Evolutionary conservation across 768 basidiomycete species (phyloP).

Genomic region (Podaxis sp.): DNA sequence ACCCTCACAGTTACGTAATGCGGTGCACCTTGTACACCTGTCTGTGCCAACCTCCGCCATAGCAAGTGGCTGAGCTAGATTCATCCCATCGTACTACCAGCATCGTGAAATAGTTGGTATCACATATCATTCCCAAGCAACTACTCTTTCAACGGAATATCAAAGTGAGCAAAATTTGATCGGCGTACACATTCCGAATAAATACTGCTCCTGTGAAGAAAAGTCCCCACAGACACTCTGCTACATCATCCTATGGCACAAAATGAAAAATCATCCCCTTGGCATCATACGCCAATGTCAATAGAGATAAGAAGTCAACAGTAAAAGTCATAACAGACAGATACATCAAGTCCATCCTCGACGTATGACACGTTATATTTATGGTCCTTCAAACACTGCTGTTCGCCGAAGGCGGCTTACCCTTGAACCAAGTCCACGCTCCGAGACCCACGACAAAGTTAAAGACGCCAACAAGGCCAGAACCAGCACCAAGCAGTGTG

Average conservation of each 20-base stretch:
- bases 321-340: not conserved
- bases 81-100: not conserved
- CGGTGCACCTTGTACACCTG: not conserved
- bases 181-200: not conserved
- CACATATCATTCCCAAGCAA: not conserved
- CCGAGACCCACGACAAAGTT: conserved; percentile 69
- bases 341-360: not conserved
- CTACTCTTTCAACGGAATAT: not conserved
- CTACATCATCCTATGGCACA: not conserved
- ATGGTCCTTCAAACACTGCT: conserved; percentile 1
- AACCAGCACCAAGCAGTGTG: conserved; percentile 73
- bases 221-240: not conserved
- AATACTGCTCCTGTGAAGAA: not conserved
- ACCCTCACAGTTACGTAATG: conserved; percentile 1
- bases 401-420: conserved; percentile 16
- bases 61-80: not conserved
- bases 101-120: not conserved
- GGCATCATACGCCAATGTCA: not conserved
- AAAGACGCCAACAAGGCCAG: conserved; percentile 60
- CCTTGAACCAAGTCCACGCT: conserved; percentile 59
- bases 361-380: not conserved
- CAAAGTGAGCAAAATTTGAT: not conserved
- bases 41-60: too few species aligned
- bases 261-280: not conserved
- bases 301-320: not conserved